phyloP scores from a whole-genome alignment of 2,329 filamentous ascomycete species.

The Huntiella moniliformis region DNA sequence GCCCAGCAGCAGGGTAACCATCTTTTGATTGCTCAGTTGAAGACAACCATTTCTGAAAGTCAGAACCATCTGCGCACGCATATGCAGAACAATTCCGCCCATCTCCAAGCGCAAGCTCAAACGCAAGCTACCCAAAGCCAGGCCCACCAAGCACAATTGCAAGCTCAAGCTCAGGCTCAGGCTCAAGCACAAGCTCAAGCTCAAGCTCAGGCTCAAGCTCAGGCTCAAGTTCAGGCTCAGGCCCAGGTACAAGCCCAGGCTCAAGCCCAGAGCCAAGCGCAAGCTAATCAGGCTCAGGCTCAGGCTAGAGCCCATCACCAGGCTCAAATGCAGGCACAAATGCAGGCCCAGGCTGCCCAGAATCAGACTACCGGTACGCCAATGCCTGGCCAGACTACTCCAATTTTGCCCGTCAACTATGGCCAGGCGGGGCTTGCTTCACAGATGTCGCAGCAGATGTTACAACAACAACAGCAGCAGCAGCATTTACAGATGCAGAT shows the following conservation, averaged over 20 bases:
- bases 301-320: conserved; percentile 3
- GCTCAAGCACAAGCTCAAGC: conserved; percentile 13
- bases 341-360: background rate
- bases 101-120: conserved; percentile 10
- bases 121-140: conserved; percentile 12
- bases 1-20: conserved; percentile 9
- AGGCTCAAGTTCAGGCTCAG: conserved; percentile 12
- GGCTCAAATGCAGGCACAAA: conserved; percentile 3
- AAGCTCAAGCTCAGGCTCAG: conserved; percentile 13
- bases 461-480: conserved; percentile 2
- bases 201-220: conserved; percentile 8
- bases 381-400: too few relatives aligned
- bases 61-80: background rate
- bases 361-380: conserved; percentile 23
- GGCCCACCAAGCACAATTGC: conserved; percentile 13
- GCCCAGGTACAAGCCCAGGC: conserved; percentile 13
- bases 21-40: too few relatives aligned
- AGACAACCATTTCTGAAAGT: background rate
- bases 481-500: conserved; percentile 13
- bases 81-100: conserved; percentile 13
- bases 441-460: conserved; percentile 13
- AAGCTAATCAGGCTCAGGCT: conserved; percentile 12
- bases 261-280: conserved; percentile 14
- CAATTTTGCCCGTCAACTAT: too few relatives aligned
- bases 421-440: too few relatives aligned